Conservation (phyloP, 208 protist species). For the Crithidia acanthocephali region DNA sequence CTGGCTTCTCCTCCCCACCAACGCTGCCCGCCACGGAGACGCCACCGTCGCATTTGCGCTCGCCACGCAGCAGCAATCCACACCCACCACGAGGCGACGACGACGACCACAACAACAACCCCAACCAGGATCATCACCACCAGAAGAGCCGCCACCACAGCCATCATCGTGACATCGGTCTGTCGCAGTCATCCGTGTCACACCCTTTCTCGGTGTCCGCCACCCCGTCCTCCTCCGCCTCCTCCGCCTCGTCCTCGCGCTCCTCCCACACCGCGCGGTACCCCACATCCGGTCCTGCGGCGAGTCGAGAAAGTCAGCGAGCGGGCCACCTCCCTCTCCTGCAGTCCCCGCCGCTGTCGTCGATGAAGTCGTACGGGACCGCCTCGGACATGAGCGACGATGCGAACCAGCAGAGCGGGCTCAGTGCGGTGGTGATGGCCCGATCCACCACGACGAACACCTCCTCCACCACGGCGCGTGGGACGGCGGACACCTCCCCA, state of each 20-base stretch:
- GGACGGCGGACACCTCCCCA: background rate
- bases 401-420: background rate
- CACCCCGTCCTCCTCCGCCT: background rate
- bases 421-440: constrained; percentile 2
- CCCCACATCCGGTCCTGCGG: background rate
- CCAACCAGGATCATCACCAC: too few species aligned
- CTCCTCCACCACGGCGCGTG: background rate
- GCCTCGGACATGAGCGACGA: constrained; percentile 17
- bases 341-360: background rate
- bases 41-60: background rate
- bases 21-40: background rate
- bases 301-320: background rate
- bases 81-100: too few species aligned
- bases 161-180: background rate
- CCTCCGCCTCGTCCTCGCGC: background rate
- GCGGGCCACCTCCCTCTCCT: constrained; percentile 10
- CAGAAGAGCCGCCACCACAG: background rate
- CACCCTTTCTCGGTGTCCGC: background rate
- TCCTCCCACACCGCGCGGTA: background rate
- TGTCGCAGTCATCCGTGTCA: background rate
- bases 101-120: too few species aligned
- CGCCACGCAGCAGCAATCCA: background rate
- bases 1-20: background rate
- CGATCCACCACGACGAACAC: background rate
- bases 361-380: constrained; percentile 26